These are phyloP conservation scores for Phialophora expanda DNA, from an alignment of 2,329 filamentous ascomycete species.

Conservation along the genomic window DNA sequence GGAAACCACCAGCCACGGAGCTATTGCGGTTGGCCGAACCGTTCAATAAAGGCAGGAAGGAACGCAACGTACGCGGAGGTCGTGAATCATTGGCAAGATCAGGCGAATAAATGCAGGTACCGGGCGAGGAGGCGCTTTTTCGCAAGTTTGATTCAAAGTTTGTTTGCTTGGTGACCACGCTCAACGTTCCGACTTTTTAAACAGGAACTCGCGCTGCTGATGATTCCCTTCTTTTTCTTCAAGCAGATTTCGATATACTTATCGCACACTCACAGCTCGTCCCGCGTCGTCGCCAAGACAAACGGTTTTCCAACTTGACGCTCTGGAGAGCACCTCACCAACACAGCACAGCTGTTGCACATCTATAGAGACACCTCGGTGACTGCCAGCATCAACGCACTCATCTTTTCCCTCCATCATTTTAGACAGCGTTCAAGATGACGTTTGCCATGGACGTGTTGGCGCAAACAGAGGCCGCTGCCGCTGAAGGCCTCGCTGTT, in stretches of 20 bases:
- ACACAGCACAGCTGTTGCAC: not conserved
- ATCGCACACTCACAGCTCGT: not conserved
- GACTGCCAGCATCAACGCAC: not conserved
- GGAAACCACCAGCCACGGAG: not conserved
- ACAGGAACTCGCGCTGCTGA: not conserved
- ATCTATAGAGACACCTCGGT: not conserved
- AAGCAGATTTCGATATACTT: not conserved
- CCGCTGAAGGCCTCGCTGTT: not conserved
- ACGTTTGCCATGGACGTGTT: not conserved
- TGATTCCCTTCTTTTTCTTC: not conserved
- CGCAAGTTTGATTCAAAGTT: not conserved
- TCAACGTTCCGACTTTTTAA: not conserved
- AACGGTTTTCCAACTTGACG: not conserved
- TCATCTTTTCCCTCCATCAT: not conserved
- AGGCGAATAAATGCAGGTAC: constrained; percentile 9
- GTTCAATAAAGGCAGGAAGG: not conserved
- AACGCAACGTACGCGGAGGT: not conserved
- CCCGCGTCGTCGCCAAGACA: too few species aligned
- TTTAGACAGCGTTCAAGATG: not conserved
- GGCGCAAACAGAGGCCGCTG: not conserved
- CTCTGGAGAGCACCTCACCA: not conserved
- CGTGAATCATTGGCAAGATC: not conserved
- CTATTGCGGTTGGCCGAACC: not conserved
- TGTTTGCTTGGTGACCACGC: not conserved
- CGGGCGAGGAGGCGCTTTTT: not conserved